Percentiles rank a stretch among this genome's conserved stretches.
Conservation (phyloP, 331 rosid species). For the Dryas integrifolia region DNA sequence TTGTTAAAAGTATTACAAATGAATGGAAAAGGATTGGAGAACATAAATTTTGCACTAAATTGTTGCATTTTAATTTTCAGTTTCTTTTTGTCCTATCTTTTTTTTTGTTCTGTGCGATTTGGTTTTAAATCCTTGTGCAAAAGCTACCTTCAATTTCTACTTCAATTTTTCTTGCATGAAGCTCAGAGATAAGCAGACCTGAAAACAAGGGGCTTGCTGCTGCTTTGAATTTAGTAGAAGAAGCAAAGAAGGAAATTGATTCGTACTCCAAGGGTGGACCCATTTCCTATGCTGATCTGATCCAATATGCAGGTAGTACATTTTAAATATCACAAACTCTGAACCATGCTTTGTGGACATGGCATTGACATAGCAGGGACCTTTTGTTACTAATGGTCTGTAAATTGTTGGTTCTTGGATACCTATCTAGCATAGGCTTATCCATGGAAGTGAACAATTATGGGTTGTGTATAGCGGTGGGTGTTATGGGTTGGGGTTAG, state of each 20-base stretch:
- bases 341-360: slow-evolving; percentile 14
- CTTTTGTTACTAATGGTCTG: neutral
- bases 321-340: slow-evolving; percentile 23
- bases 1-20: neutral
- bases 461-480: neutral
- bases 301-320: slow-evolving; percentile 68
- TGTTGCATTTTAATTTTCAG: neutral
- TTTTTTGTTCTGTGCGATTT: neutral
- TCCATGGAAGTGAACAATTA: slow-evolving; percentile 2
- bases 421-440: slow-evolving; percentile 13
- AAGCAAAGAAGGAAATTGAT: slow-evolving; percentile 90
- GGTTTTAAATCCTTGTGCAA: neutral
- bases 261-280: slow-evolving; percentile 86
- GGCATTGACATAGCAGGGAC: neutral
- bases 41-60: neutral
- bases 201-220: slow-evolving; percentile 74
- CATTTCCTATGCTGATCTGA: slow-evolving; percentile 81
- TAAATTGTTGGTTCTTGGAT: slow-evolving; percentile 17
- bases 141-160: slow-evolving; percentile 24
- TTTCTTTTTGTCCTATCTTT: slow-evolving; percentile 4
- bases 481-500: neutral
- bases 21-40: neutral
- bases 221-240: slow-evolving; percentile 72
- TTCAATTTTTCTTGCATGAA: slow-evolving; percentile 42
- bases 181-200: slow-evolving; percentile 95